Evolutionary conservation across 768 basidiomycete species (phyloP), one percentile per base, ranked within the genome.

Genomic region (Galerina marginata): DNA sequence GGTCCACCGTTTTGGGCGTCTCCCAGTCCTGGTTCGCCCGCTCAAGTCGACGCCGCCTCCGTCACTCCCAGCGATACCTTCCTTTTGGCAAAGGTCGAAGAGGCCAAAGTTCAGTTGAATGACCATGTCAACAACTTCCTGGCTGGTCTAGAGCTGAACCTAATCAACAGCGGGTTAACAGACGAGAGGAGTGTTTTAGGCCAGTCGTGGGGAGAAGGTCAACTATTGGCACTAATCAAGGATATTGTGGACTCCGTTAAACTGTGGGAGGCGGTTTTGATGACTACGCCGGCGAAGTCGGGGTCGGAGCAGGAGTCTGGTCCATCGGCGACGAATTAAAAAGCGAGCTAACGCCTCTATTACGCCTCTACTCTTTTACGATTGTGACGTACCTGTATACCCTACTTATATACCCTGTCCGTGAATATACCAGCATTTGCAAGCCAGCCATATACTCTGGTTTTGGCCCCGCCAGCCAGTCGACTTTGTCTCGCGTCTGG

Each of bases 1-100:
- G 68, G 68, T 4, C 54, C 55, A 14, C 20, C 57, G 14, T 61
- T 67, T 25, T 69, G 68, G 68, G 54, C 37, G 20, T 59, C 65
- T 36, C n/a, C 36, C n/a, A 29, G 11, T 29, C 7, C 26, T 5
- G 60, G 39, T 5, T 12, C 55, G 23, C 37, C 46, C 25, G 6
- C 39, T 11, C 33, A 45, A n/a, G 33, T 42, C 20, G 45, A 63
- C 4, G 7, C 29, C 20, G 53, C 9, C 36, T 6, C 58, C 6
- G 33, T 16, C 40, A 45, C 33, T n/a, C 10, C 37, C 3, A 47
- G 43, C 5, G 36, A 23, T 15, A 36, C 45, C 16, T n/a, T 52
- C 11, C 59, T 40, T 48, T 10, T 37, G 39, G 42, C 16, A 6
- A 20, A 38, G 6, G 14, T 20, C n/a, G 33, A 38, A 2, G n/a